phyloP scores from a whole-genome alignment of 331 rosid genomes.

The Erythrophleum ivorense region DNA sequence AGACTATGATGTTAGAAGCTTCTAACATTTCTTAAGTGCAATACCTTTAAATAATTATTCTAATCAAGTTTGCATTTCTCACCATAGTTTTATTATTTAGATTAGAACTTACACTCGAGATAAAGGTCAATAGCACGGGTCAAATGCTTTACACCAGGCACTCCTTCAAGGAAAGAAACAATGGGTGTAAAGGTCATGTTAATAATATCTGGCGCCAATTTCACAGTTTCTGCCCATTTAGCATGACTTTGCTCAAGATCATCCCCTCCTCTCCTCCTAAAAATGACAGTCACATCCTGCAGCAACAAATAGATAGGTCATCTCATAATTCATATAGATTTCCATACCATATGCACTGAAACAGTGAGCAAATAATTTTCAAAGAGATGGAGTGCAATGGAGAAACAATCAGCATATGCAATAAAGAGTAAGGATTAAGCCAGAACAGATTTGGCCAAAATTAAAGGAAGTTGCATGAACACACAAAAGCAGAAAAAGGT shows the following conservation, averaged over 20 bases:
- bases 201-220: constrained; percentile 87
- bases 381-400: constrained; percentile 9
- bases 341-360: constrained; percentile 17
- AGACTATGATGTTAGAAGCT: too few species aligned
- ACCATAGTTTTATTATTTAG: constrained; percentile 13
- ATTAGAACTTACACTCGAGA: constrained; percentile 77
- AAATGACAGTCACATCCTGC: constrained; percentile 97
- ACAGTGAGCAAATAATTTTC: constrained; percentile 24
- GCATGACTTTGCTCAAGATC: constrained; percentile 96
- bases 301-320: constrained; percentile 41
- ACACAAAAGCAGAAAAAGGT: constrained; percentile 1
- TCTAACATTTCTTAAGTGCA: too few species aligned
- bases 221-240: constrained; percentile 90
- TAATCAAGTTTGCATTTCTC: constrained; percentile 28
- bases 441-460: constrained; percentile 23
- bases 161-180: constrained; percentile 87
- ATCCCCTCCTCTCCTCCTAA: constrained; percentile 99
- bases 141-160: constrained; percentile 82
- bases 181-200: constrained; percentile 96
- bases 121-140: constrained; percentile 89
- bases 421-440: not conserved
- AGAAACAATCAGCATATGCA: constrained; percentile 25
- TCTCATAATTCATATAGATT: constrained; percentile 10
- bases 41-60: not conserved
- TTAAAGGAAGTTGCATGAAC: constrained; percentile 7